phyloP scores from a whole-genome alignment of 2,329 filamentous ascomycete genomes.

The Alternaria sp. region DNA sequence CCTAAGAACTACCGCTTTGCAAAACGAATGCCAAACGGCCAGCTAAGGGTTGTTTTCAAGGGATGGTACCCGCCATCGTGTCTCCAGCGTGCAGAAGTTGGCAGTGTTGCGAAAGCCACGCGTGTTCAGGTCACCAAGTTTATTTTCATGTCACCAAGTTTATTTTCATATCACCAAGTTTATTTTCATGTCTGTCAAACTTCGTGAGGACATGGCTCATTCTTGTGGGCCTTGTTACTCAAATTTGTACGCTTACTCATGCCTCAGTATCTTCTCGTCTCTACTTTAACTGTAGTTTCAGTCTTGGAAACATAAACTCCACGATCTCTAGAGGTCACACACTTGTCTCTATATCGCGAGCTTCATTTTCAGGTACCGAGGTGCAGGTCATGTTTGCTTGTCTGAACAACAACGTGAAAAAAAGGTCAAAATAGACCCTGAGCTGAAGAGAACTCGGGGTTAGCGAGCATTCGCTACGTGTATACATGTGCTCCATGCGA shows the following conservation, averaged over 20 bases:
- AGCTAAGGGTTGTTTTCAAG: background rate
- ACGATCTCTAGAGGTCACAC: background rate
- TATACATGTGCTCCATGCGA: background rate
- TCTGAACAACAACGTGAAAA: background rate
- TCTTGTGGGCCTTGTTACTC: background rate
- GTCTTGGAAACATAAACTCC: background rate
- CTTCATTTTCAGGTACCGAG: background rate
- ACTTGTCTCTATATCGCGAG: background rate
- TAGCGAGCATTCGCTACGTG: background rate
- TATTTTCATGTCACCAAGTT: background rate
- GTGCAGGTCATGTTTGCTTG: background rate
- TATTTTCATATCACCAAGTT: background rate
- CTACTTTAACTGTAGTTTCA: background rate
- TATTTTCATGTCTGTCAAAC: background rate
- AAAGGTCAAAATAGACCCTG: background rate
- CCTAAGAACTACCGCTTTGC: background rate
- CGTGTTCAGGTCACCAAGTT: background rate
- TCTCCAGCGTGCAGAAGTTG: background rate
- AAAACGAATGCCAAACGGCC: slow-evolving; percentile 1
- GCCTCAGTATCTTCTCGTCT: background rate
- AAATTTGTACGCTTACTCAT: background rate
- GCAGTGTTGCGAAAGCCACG: background rate
- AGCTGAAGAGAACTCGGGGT: background rate
- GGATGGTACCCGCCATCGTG: background rate
- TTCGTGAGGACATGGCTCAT: background rate